Percentiles rank a stretch among this genome's conserved stretches.
phyloP scores from a whole-genome alignment of 345 rosid species.

The Rhodamnia argentea region DNA sequence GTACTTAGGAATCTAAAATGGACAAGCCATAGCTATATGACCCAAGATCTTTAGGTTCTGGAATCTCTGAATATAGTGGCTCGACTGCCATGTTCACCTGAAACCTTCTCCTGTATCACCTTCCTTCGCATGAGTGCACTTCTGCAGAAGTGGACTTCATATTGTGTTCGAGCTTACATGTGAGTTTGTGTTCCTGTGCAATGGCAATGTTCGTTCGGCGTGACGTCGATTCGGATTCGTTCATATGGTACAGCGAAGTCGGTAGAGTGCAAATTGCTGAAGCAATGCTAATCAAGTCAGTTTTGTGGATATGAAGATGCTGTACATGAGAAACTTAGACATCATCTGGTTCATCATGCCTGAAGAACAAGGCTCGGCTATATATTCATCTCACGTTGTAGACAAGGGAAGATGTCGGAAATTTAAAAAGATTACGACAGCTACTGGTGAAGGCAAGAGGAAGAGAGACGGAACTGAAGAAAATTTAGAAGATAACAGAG shows the following conservation, averaged over 20 bases:
- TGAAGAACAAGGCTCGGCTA: neutral
- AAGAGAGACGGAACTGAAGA: neutral
- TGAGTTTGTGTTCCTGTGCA: neutral
- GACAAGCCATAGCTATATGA: neutral
- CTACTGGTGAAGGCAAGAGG: neutral
- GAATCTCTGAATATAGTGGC: neutral
- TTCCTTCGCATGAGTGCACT: neutral
- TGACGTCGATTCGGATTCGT: neutral
- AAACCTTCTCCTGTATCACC: too few species aligned
- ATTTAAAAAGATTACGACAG: neutral
- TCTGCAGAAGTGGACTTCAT: neutral
- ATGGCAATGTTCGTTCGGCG: neutral
- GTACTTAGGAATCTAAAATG: neutral
- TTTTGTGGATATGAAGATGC: neutral
- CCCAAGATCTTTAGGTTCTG: neutral
- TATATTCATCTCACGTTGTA: neutral
- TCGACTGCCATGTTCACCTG: too few species aligned
- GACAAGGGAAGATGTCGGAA: neutral
- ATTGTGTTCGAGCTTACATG: neutral
- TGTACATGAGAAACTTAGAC: neutral
- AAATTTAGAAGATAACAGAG: neutral
- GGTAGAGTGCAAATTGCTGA: neutral
- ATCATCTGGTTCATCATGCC: neutral
- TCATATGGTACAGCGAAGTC: neutral
- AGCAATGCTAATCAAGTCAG: neutral